Evolutionary conservation across 495 filamentous ascomycete genomes (phyloP).

Genomic region (Podospora fimiseda): DNA sequence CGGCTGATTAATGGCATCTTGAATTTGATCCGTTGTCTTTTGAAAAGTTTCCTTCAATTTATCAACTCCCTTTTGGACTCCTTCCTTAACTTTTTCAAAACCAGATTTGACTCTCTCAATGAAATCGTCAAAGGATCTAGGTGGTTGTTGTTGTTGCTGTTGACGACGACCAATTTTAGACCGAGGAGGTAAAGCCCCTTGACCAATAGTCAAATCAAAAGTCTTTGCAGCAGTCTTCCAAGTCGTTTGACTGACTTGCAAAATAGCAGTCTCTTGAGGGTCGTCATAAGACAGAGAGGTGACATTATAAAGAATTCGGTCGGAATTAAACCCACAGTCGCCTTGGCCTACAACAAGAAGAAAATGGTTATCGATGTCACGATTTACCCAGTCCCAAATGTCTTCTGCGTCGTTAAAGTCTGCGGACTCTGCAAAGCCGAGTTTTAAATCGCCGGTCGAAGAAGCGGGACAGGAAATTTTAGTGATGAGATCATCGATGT

Average conservation of each 20-base stretch:
- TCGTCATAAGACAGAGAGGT: constrained; percentile 10
- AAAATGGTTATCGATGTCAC: constrained; percentile 13
- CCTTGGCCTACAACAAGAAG: constrained; percentile 14
- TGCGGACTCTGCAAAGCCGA: constrained; percentile 11
- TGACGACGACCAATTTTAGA: neutral
- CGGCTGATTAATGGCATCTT: neutral
- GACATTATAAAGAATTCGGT: constrained; percentile 12
- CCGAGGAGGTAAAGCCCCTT: neutral
- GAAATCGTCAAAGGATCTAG: neutral
- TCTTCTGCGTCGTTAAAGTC: constrained; percentile 16
- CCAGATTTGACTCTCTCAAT: constrained; percentile 3
- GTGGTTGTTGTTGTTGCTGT: no score
- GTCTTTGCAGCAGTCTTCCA: constrained; percentile 18
- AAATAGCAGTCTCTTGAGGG: constrained; percentile 10
- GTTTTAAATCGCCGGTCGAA: neutral
- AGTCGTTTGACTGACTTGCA: constrained; percentile 8
- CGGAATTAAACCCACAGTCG: constrained; percentile 9
- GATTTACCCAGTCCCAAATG: constrained; percentile 19
- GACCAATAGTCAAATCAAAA: constrained; percentile 15
- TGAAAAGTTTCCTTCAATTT: neutral
- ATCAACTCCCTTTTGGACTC: neutral
- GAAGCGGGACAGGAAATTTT: constrained; percentile 7
- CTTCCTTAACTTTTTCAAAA: neutral
- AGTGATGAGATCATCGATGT: constrained; percentile 13
- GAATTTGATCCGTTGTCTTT: neutral